phyloP scores from a whole-genome alignment of 2,329 filamentous ascomycete species.

The Microthyrium microscopicum region DNA sequence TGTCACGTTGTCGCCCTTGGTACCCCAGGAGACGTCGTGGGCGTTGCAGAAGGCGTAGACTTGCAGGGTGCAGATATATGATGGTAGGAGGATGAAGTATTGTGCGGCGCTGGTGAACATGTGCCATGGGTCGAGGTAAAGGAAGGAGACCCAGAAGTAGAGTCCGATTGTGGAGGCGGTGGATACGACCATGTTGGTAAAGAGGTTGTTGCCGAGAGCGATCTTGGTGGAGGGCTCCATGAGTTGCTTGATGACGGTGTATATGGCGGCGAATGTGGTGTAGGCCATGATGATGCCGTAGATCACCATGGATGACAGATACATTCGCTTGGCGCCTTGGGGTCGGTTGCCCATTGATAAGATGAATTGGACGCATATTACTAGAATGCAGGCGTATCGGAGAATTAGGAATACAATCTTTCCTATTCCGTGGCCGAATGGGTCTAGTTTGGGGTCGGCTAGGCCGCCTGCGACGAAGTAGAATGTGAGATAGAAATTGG shows the following conservation, averaged over 20 bases:
- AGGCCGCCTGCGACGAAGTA: slow-evolving; percentile 94
- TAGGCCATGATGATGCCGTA: slow-evolving; percentile 92
- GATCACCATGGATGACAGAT: slow-evolving; percentile 73
- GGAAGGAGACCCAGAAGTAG: slow-evolving; percentile 90
- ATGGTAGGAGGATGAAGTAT: slow-evolving; percentile 84
- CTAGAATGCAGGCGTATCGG: slow-evolving; percentile 67
- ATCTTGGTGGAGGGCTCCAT: slow-evolving; percentile 33
- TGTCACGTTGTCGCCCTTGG: slow-evolving; percentile 92
- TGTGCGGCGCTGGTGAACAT: slow-evolving; percentile 86
- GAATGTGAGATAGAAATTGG: slow-evolving; percentile 98
- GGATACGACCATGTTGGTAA: slow-evolving; percentile 87
- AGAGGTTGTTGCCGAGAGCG: slow-evolving; percentile 65
- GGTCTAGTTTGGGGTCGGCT: slow-evolving; percentile 61
- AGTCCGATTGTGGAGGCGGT: slow-evolving; percentile 78
- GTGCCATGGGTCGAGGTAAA: slow-evolving; percentile 98
- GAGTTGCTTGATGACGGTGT: slow-evolving; percentile 76
- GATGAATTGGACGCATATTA: slow-evolving; percentile 93
- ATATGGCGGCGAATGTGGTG: slow-evolving; percentile 76
- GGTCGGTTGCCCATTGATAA: slow-evolving; percentile 90
- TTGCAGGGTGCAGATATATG: slow-evolving; percentile 92
- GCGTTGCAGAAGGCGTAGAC: slow-evolving; percentile 99
- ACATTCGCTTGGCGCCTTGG: slow-evolving; percentile 84
- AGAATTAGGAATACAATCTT: slow-evolving; percentile 73
- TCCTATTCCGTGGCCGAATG: slow-evolving; percentile 78
- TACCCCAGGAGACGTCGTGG: slow-evolving; percentile 97